Conservation (phyloP, 1,284 basidiomycete genomes). For the Ceratobasidium sp. region DNA sequence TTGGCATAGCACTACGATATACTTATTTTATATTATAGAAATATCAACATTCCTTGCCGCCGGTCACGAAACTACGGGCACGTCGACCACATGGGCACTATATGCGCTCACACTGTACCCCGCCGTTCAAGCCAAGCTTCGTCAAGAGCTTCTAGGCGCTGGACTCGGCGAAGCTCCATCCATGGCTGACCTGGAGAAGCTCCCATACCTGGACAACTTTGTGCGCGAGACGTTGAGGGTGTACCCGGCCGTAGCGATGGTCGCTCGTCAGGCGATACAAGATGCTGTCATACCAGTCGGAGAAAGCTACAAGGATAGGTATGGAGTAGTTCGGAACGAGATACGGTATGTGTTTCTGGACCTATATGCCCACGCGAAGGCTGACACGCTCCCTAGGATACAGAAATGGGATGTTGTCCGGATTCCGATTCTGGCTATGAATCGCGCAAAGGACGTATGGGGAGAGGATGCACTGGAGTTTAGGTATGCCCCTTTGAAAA, state of each 20-base stretch:
- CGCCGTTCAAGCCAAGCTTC: constrained; percentile 74
- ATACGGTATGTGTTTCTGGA: constrained; percentile 55
- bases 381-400: constrained; percentile 22
- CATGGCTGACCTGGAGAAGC: constrained; percentile 57
- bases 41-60: constrained; percentile 18
- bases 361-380: neutral
- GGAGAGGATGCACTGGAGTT: constrained; percentile 46
- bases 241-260: constrained; percentile 50
- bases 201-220: constrained; percentile 60
- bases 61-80: constrained; percentile 44
- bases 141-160: constrained; percentile 70
- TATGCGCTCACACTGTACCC: constrained; percentile 71
- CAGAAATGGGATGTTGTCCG: constrained; percentile 25
- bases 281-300: constrained; percentile 58
- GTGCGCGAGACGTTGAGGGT: constrained; percentile 56
- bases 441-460: constrained; percentile 5
- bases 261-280: constrained; percentile 51
- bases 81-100: constrained; percentile 66
- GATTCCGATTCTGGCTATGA: constrained; percentile 41
- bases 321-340: constrained; percentile 59
- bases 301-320: constrained; percentile 61
- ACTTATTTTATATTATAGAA: neutral
- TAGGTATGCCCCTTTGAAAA: constrained; percentile 8
- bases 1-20: no score
- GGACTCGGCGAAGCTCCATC: constrained; percentile 62